Evolutionary conservation across 148 eudicot genomes (phyloP).

Genomic region (Linanthus parryae): DNA sequence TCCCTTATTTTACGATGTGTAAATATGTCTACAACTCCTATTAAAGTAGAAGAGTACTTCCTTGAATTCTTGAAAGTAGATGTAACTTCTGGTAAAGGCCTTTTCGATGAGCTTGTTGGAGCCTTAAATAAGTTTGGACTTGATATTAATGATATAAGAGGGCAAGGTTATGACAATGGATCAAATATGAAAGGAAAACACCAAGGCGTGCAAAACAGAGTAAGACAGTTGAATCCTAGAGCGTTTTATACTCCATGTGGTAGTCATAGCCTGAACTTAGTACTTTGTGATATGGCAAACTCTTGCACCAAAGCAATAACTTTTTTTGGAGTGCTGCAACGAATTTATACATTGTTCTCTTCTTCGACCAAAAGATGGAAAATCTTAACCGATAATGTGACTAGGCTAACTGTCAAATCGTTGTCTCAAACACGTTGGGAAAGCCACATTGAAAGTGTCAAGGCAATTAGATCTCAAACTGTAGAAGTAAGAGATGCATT

Average conservation of each 20-base stretch:
- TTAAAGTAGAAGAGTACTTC: background rate
- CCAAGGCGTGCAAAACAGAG: background rate
- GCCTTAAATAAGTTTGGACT: background rate
- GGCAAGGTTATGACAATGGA: slow-evolving; percentile 5
- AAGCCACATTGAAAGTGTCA: slow-evolving; percentile 8
- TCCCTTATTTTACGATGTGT: background rate
- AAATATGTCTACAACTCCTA: background rate
- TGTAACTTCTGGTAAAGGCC: background rate
- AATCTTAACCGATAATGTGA: slow-evolving; percentile 1
- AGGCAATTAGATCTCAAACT: slow-evolving; percentile 3
- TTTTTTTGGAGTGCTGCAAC: slow-evolving; percentile 5
- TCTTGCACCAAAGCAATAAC: background rate
- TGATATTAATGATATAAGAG: background rate
- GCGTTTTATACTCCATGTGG: no score
- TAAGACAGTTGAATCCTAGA: slow-evolving; percentile 3
- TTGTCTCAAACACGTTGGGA: slow-evolving; percentile 10
- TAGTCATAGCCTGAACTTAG: background rate
- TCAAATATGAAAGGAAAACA: slow-evolving; percentile 11
- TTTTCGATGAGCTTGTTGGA: background rate
- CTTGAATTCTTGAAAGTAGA: background rate
- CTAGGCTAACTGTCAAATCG: background rate
- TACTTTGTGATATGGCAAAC: slow-evolving; percentile 9
- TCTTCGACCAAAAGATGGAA: slow-evolving; percentile 1
- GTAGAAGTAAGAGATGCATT: slow-evolving; percentile 6
- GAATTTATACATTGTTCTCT: background rate